Evolutionary conservation across 2,329 filamentous ascomycete species (phyloP), one percentile per base, ranked within the genome.

Genomic region (Beauveria caledonica): DNA sequence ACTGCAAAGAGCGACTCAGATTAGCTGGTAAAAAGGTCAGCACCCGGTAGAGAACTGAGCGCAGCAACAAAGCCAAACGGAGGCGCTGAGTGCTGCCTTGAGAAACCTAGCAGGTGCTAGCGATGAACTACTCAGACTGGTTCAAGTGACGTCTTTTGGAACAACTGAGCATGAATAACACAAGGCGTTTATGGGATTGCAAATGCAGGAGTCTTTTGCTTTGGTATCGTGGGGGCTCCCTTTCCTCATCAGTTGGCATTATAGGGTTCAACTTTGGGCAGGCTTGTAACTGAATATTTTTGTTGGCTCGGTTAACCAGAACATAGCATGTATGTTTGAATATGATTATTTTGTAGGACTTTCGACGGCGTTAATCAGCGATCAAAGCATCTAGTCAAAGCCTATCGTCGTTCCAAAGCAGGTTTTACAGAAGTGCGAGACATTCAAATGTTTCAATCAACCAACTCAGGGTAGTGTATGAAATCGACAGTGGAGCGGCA

Each of bases 1-100:
- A 90, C 68, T 92, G 88, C 73, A 89, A 89, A 69, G 85, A 87
- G 64, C 80, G 80, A 51, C 76, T 87, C 66, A 82, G 82, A 68
- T 77, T 79, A 60, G 76, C 76, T 60, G 79, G 80, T 52, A 85
- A 81, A 68, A 82, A 82, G 66, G 67, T 74, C 13, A 77, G 75
- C 62, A 76, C 76, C 48, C 77, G 79, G 67, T 81, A 72, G 71
- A 60, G 23, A 25, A 25, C 19, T 7, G 17, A 2, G 15, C 21
- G 17, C 36, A 42, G 13, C 45, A 40, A 7, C 10, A 49, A 11
- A 4, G 21, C 36, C 44, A 42, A 42, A 42, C 9, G 17, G 29
- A 27, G 17, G 23, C 6, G 45, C 39, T 45, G 11, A n/a, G 8
- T 25, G 23, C 5, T 33, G 36, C 25, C 23, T 40, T 15, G 11